These are phyloP conservation scores for Ruellia speciosa DNA, from an alignment of 305 asterid species.

Conservation along the genomic window DNA sequence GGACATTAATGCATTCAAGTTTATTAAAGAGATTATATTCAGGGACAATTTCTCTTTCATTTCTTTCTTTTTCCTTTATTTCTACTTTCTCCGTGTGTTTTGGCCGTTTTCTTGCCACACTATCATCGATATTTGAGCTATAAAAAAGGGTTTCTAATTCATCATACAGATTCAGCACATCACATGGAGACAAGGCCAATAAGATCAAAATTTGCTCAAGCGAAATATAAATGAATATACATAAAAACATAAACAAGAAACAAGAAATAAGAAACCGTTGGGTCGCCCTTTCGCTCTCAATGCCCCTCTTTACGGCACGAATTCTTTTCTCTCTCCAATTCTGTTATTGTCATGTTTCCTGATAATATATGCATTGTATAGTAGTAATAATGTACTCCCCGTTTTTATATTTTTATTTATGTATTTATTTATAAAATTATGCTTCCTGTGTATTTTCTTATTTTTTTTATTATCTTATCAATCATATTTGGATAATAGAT, in stretches of 20 bases:
- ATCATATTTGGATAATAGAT: too few species aligned
- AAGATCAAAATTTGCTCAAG: conserved; percentile 29
- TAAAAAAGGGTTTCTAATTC: conserved; percentile 15
- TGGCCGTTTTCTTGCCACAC: neutral
- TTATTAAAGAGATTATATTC: neutral
- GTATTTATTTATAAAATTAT: too few species aligned
- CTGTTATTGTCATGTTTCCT: neutral
- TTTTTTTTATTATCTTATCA: too few species aligned
- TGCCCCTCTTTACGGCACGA: neutral
- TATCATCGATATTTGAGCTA: conserved; percentile 34
- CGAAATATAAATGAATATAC: neutral
- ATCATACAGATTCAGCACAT: conserved; percentile 23
- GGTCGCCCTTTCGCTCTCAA: neutral
- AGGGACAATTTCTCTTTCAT: neutral
- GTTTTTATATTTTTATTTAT: too few species aligned
- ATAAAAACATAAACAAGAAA: conserved; percentile 7
- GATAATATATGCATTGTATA: too few species aligned
- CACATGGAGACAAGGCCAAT: conserved; percentile 27
- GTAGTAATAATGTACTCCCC: too few species aligned
- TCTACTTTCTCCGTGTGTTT: too few species aligned
- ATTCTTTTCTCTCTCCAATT: neutral
- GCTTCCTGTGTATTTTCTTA: too few species aligned
- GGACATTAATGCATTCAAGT: conserved; percentile 16
- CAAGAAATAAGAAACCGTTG: neutral
- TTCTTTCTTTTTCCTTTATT: too few species aligned